Conservation (phyloP, 164 flowering plant species). For the Cinnamomum micranthum region DNA sequence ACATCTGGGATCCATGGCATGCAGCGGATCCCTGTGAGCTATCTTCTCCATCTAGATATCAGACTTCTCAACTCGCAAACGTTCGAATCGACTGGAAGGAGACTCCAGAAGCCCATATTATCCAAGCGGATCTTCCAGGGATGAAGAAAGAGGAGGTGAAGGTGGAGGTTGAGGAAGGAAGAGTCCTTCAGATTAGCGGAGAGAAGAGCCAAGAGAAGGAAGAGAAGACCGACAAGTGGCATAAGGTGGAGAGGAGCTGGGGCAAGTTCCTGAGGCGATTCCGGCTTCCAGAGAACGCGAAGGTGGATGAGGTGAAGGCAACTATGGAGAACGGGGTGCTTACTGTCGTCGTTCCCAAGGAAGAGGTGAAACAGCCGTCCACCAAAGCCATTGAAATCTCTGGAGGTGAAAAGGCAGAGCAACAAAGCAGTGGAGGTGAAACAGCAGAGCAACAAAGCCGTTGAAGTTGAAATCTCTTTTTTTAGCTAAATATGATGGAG, state of each 20-base stretch:
- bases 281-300: constrained; percentile 36
- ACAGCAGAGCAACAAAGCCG: too few relatives aligned
- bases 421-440: too few relatives aligned
- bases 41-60: neutral
- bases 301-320: constrained; percentile 27
- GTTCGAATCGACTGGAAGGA: constrained; percentile 34
- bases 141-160: constrained; percentile 35
- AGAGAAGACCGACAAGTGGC: constrained; percentile 32
- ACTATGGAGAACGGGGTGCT: constrained; percentile 33
- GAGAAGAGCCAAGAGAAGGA: constrained; percentile 27
- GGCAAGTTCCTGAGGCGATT: constrained; percentile 32
- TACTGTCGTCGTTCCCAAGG: constrained; percentile 32
- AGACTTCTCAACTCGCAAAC: constrained; percentile 10
- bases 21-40: neutral
- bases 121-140: constrained; percentile 37
- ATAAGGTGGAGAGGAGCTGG: constrained; percentile 25
- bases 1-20: constrained; percentile 6
- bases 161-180: constrained; percentile 35
- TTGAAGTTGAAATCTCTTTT: too few relatives aligned
- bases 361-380: constrained; percentile 20
- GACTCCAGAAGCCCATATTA: constrained; percentile 33
- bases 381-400: constrained; percentile 24
- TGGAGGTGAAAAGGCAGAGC: neutral
- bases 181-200: constrained; percentile 32
- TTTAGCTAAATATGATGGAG: too few relatives aligned